Evolutionary conservation across 2,329 filamentous ascomycete genomes (phyloP).

Genomic region (Teratosphaeria destructans): DNA sequence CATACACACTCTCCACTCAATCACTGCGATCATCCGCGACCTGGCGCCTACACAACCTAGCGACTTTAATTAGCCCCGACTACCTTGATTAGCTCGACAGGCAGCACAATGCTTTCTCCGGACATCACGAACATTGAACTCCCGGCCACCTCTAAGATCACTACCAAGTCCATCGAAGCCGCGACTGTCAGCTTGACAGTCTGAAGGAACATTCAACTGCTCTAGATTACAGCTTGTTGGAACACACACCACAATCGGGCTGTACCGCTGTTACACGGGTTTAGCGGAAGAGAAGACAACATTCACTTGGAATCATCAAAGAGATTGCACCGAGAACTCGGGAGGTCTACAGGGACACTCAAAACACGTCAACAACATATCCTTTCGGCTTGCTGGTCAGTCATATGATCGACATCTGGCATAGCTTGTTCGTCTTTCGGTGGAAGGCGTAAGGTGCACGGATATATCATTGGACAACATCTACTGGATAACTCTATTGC

Average conservation of each 20-base stretch:
- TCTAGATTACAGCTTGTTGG: slow-evolving; percentile 2
- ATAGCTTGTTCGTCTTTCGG: slow-evolving; percentile 16
- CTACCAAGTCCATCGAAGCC: slow-evolving; percentile 18
- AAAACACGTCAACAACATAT: background rate
- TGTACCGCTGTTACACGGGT: background rate
- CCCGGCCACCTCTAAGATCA: slow-evolving; percentile 16
- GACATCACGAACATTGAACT: slow-evolving; percentile 9
- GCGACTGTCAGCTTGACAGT: slow-evolving; percentile 10
- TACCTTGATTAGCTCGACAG: slow-evolving; percentile 8
- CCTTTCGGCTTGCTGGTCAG: background rate
- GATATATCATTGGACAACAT: slow-evolving; percentile 12
- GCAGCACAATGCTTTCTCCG: slow-evolving; percentile 14
- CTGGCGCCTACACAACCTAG: slow-evolving; percentile 11
- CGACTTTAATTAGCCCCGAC: slow-evolving; percentile 14
- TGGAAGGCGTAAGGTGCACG: slow-evolving; percentile 19
- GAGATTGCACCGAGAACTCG: background rate
- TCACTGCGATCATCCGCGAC: slow-evolving; percentile 9
- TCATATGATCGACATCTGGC: slow-evolving; percentile 12
- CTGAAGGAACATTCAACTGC: background rate
- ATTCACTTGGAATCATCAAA: slow-evolving; percentile 9
- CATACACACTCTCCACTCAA: slow-evolving; percentile 11
- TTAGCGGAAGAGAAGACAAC: slow-evolving; percentile 12
- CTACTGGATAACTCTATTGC: slow-evolving; percentile 19
- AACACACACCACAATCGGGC: slow-evolving; percentile 1
- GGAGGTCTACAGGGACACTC: background rate